phyloP scores from a whole-genome alignment of 371 early-diverging fungal species.

The Mortierella sp. region DNA sequence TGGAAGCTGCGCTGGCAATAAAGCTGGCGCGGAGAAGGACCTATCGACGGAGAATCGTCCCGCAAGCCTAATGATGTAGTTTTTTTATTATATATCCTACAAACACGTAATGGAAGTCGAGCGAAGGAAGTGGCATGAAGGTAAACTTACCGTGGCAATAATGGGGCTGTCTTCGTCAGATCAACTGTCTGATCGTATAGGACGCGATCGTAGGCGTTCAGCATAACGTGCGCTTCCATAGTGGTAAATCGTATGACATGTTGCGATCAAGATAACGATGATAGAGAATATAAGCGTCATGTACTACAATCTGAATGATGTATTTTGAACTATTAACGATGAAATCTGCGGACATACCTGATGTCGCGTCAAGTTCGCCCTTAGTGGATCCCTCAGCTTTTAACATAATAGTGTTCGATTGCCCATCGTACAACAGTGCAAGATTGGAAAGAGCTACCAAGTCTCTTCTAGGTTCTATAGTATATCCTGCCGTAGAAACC shows the following conservation, averaged over 20 bases:
- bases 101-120: neutral
- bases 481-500: neutral
- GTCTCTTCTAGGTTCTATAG: neutral
- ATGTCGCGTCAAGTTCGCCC: conserved; percentile 16
- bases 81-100: too few relatives aligned
- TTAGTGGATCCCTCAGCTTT: conserved; percentile 24
- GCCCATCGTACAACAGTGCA: conserved; percentile 22
- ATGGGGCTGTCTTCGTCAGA: conserved; percentile 1
- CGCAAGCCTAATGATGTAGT: conserved; percentile 19
- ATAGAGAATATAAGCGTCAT: neutral
- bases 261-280: neutral
- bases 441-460: conserved; percentile 13
- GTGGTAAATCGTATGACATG: neutral
- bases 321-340: neutral
- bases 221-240: conserved; percentile 34
- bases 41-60: conserved; percentile 36
- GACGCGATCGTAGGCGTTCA: conserved; percentile 41
- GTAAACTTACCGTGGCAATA: conserved; percentile 17
- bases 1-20: conserved; percentile 33
- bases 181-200: conserved; percentile 35
- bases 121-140: neutral
- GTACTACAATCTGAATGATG: too few relatives aligned
- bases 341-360: conserved; percentile 11
- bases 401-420: conserved; percentile 34
- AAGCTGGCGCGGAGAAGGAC: conserved; percentile 27